Percentiles rank a stretch among this genome's conserved stretches.
Evolutionary conservation across 1,284 basidiomycete genomes (phyloP).

Genomic region (Naganishia liquefaciens): DNA sequence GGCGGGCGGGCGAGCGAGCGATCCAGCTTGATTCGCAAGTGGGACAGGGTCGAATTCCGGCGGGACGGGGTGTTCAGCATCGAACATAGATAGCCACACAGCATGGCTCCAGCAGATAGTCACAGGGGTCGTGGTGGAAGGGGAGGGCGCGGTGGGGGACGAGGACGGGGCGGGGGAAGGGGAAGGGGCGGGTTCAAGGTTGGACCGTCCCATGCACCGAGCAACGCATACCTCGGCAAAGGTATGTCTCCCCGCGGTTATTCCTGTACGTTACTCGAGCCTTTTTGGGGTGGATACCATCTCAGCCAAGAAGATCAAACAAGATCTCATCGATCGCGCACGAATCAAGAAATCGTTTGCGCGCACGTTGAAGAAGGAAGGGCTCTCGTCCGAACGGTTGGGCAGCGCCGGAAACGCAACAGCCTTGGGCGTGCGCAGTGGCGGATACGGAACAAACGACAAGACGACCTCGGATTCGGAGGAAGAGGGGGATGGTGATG

Average conservation of each 20-base stretch:
- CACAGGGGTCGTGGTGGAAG: conserved; percentile 18
- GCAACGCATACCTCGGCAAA: conserved; percentile 55
- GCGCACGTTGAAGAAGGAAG: conserved; percentile 56
- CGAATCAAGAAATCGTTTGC: conserved; percentile 58
- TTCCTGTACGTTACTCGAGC: not conserved
- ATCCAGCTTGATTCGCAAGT: too few relatives aligned
- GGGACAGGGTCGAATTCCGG: too few relatives aligned
- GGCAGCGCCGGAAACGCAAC: conserved; percentile 34
- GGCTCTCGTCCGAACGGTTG: conserved; percentile 47
- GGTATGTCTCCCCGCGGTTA: conserved; percentile 40
- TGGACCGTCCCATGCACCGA: conserved; percentile 48
- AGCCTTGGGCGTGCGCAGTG: conserved; percentile 5
- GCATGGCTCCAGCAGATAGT: conserved; percentile 4
- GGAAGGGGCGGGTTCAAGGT: conserved; percentile 48
- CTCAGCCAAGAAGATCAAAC: conserved; percentile 58
- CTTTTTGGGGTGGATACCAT: too few relatives aligned
- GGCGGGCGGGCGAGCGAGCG: too few relatives aligned
- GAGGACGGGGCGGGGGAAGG: conserved; percentile 4
- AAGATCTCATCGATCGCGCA: conserved; percentile 57
- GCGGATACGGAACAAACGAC: conserved; percentile 10
- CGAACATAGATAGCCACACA: not conserved
- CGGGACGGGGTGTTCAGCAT: too few relatives aligned
- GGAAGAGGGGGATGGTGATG: not conserved
- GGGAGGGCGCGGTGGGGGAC: conserved; percentile 1
- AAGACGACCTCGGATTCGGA: not conserved